phyloP scores from a whole-genome alignment of 164 flowering plant species.

The Pachysandra terminalis region DNA sequence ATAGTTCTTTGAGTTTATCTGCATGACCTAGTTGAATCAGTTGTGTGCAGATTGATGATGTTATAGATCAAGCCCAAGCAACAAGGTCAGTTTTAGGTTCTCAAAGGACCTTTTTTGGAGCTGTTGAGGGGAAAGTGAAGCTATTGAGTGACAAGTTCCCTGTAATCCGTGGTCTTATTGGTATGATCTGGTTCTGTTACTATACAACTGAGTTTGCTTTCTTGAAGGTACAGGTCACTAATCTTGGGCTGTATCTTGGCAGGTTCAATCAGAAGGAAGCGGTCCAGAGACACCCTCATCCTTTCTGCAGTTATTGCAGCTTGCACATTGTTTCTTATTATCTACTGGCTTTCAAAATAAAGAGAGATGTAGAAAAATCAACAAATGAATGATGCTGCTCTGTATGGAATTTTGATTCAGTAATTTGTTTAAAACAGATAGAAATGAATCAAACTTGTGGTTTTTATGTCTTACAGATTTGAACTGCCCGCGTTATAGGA shows the following conservation, averaged over 20 bases:
- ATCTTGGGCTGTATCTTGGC: conserved; percentile 14
- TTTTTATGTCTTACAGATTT: background rate
- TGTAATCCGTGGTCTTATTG: conserved; percentile 82
- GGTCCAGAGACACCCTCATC: conserved; percentile 90
- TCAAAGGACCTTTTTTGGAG: conserved; percentile 75
- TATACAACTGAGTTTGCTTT: background rate
- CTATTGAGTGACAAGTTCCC: conserved; percentile 85
- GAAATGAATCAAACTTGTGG: background rate
- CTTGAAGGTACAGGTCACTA: background rate
- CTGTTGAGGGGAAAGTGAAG: conserved; percentile 94
- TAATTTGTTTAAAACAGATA: conserved; percentile 15
- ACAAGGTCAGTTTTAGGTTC: conserved; percentile 80
- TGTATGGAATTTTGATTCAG: conserved; percentile 20
- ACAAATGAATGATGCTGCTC: background rate
- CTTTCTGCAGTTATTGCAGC: conserved; percentile 91
- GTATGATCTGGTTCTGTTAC: conserved; percentile 30
- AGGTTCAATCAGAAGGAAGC: conserved; percentile 87
- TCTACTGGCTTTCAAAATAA: conserved; percentile 95
- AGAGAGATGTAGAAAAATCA: conserved; percentile 8
- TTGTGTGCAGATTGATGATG: conserved; percentile 85
- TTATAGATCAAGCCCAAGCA: conserved; percentile 89
- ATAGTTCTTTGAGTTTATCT: background rate
- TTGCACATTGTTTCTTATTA: conserved; percentile 88
- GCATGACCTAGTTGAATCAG: background rate
- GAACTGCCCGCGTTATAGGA: no score